phyloP scores from a whole-genome alignment of 495 filamentous ascomycete species.

The Entonaema liquescens region DNA sequence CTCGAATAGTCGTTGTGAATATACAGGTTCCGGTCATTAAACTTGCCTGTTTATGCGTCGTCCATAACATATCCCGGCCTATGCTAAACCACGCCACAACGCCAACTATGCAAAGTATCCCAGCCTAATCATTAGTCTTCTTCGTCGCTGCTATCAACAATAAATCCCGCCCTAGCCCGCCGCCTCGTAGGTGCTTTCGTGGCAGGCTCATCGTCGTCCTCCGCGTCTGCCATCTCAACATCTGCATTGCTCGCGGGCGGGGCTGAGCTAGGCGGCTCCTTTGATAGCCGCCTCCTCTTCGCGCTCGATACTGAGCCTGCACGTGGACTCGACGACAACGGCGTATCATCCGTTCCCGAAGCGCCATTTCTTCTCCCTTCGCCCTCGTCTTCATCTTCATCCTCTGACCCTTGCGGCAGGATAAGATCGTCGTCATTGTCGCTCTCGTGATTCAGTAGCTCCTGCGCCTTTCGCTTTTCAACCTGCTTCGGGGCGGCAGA shows the following conservation, averaged over 20 bases:
- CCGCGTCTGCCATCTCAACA: slow-evolving; percentile 4
- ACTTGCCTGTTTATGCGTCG: background rate
- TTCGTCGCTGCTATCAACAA: slow-evolving; percentile 66
- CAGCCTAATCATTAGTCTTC: slow-evolving; percentile 47
- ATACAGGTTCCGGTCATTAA: background rate
- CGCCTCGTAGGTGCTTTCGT: slow-evolving; percentile 34
- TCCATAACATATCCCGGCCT: background rate
- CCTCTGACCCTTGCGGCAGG: slow-evolving; percentile 16
- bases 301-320: slow-evolving; percentile 16
- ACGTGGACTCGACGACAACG: slow-evolving; percentile 43
- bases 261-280: slow-evolving; percentile 26
- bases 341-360: slow-evolving; percentile 35
- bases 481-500: slow-evolving; percentile 12
- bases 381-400: slow-evolving; percentile 38
- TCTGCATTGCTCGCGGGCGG: slow-evolving; percentile 9
- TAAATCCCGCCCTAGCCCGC: slow-evolving; percentile 60
- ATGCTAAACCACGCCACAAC: slow-evolving; percentile 14
- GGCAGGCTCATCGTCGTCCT: slow-evolving; percentile 43
- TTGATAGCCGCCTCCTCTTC: slow-evolving; percentile 42
- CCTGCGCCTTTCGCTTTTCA: slow-evolving; percentile 39
- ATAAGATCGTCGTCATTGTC: slow-evolving; percentile 50
- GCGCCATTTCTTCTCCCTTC: slow-evolving; percentile 44
- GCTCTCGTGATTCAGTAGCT: slow-evolving; percentile 33
- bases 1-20: background rate
- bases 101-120: slow-evolving; percentile 23